Evolutionary conservation across 2,329 filamentous ascomycete genomes (phyloP).

Genomic region (Phyllosticta capitalensis): DNA sequence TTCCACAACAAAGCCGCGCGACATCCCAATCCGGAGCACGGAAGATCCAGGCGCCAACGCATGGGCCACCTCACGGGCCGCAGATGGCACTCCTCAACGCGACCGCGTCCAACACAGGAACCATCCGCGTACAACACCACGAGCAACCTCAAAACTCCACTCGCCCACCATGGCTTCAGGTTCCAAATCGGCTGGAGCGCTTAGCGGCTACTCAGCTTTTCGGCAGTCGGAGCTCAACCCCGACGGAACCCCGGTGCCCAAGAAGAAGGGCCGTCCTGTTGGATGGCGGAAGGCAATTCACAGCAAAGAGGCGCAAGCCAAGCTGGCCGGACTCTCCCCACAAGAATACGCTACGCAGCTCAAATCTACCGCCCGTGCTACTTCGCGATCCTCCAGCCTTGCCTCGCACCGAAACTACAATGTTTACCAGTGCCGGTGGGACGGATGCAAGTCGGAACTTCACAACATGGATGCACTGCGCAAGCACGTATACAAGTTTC

Average conservation of each 20-base stretch:
- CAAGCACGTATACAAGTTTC: slow-evolving; percentile 49
- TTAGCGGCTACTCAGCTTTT: slow-evolving; percentile 35
- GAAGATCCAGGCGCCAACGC: not conserved
- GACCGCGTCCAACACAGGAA: not conserved
- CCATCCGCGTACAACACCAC: not conserved
- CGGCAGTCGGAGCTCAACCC: slow-evolving; percentile 20
- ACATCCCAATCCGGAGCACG: not conserved
- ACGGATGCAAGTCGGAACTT: slow-evolving; percentile 46
- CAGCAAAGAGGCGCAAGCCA: slow-evolving; percentile 19
- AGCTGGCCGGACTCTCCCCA: slow-evolving; percentile 15
- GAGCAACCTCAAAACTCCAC: not conserved
- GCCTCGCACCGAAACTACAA: slow-evolving; percentile 22
- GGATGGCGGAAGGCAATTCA: slow-evolving; percentile 42
- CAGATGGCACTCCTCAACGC: not conserved
- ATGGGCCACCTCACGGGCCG: not conserved
- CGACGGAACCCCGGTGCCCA: slow-evolving; percentile 27
- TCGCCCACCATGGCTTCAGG: slow-evolving; percentile 11
- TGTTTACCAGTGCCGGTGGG: slow-evolving; percentile 51
- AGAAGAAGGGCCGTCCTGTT: slow-evolving; percentile 39
- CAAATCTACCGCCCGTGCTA: not conserved
- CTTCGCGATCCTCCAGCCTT: slow-evolving; percentile 25
- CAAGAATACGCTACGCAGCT: not conserved
- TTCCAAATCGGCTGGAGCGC: slow-evolving; percentile 12
- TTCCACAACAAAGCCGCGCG: not conserved
- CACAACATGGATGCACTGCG: slow-evolving; percentile 53